phyloP scores from a whole-genome alignment of 768 basidiomycete genomes.

The Boletus vermiculosoides region DNA sequence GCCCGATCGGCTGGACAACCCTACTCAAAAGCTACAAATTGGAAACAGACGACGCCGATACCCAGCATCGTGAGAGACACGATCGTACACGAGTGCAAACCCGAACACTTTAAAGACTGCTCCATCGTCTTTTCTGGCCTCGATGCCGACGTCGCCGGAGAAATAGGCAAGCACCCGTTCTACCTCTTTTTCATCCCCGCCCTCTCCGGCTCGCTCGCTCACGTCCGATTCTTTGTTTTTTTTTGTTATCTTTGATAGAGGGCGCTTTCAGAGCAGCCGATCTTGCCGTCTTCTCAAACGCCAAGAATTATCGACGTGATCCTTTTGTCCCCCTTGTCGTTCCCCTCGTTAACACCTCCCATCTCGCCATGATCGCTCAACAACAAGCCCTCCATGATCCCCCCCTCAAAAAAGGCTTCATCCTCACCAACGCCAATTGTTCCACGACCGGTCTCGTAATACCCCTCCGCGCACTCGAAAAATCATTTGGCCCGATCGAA shows the following conservation, averaged over 20 bases:
- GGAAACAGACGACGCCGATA: slow-evolving; percentile 86
- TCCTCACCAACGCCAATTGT: slow-evolving; percentile 98
- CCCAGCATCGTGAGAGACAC: slow-evolving; percentile 56
- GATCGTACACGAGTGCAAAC: slow-evolving; percentile 72
- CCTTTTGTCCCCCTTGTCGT: slow-evolving; percentile 93
- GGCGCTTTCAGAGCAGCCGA: slow-evolving; percentile 82
- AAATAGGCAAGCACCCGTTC: slow-evolving; percentile 65
- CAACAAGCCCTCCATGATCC: slow-evolving; percentile 71
- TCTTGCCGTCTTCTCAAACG: slow-evolving; percentile 91
- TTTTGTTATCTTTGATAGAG: slow-evolving; percentile 41
- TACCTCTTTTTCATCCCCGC: too few relatives aligned
- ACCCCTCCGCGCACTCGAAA: slow-evolving; percentile 88
- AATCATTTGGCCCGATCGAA: slow-evolving; percentile 91
- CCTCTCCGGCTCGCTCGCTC: background rate
- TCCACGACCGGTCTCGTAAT: slow-evolving; percentile 92
- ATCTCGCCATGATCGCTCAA: slow-evolving; percentile 80
- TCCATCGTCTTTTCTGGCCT: slow-evolving; percentile 92
- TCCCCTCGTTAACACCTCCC: slow-evolving; percentile 88
- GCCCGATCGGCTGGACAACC: slow-evolving; percentile 80
- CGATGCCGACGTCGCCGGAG: slow-evolving; percentile 91
- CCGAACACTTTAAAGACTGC: slow-evolving; percentile 77
- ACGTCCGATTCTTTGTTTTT: background rate
- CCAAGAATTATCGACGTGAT: slow-evolving; percentile 94
- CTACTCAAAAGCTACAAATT: slow-evolving; percentile 70
- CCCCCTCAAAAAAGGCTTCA: slow-evolving; percentile 80